Conservation (phyloP, 1,284 basidiomycete species). For the Rhodotorula sp. region DNA sequence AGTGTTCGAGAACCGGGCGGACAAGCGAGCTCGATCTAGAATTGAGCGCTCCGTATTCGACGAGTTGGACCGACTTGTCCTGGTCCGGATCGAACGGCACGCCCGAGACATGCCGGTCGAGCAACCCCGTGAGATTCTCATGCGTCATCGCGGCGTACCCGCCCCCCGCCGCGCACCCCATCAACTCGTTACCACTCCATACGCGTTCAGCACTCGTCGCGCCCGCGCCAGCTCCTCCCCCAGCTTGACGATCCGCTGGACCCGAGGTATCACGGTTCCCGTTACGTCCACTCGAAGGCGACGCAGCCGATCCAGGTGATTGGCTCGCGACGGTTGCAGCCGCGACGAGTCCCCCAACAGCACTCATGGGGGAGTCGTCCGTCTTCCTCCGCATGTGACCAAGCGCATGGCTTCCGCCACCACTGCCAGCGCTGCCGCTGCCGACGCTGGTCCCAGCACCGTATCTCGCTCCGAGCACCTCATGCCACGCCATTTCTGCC, state of each 20-base stretch:
- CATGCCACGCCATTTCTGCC: constrained; percentile 30
- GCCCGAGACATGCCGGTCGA: constrained; percentile 42
- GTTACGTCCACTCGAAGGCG: too few relatives aligned
- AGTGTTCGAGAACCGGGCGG: constrained; percentile 46
- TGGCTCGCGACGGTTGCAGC: too few relatives aligned
- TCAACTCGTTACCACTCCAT: constrained; percentile 27
- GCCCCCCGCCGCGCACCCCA: constrained; percentile 41
- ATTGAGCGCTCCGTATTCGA: constrained; percentile 51
- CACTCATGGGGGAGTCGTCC: too few relatives aligned
- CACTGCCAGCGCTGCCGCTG: background rate
- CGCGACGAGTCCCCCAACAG: too few relatives aligned
- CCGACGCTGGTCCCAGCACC: background rate
- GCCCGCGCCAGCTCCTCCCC: background rate
- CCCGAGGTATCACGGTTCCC: too few relatives aligned
- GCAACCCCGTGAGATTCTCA: constrained; percentile 45
- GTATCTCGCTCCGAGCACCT: constrained; percentile 13
- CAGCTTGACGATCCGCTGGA: background rate
- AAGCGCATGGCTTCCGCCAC: too few relatives aligned
- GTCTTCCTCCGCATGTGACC: background rate
- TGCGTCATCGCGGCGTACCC: constrained; percentile 49
- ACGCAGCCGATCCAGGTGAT: too few relatives aligned
- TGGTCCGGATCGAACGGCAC: constrained; percentile 45
- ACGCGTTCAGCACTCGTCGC: background rate
- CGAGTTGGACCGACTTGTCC: constrained; percentile 43
- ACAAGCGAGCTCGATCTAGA: constrained; percentile 47